Conservation (phyloP, 108 stramenopile species). For the Discostella stelligeroides region DNA sequence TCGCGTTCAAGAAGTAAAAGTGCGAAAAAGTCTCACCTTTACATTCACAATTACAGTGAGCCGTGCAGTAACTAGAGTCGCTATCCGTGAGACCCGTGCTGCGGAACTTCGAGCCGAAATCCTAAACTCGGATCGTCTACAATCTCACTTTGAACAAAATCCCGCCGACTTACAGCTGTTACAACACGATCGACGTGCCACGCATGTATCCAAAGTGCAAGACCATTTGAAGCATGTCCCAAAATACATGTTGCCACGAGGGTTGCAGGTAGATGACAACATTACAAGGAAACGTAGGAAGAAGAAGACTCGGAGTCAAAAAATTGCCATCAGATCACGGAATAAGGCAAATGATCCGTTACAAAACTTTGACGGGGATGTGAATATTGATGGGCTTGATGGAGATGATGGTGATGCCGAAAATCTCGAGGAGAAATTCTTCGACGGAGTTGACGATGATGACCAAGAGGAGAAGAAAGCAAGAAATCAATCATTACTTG, state of each 20-base stretch:
- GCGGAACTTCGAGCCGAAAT: conserved; percentile 94
- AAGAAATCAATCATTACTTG: conserved; percentile 71
- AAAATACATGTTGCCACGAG: conserved; percentile 91
- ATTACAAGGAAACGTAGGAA: conserved; percentile 81
- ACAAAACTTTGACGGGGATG: conserved; percentile 81
- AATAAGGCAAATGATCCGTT: conserved; percentile 90
- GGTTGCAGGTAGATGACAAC: conserved; percentile 85
- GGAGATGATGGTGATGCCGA: conserved; percentile 48
- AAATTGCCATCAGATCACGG: conserved; percentile 33
- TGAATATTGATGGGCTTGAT: conserved; percentile 61
- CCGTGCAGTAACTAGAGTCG: conserved; percentile 85
- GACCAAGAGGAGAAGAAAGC: conserved; percentile 46
- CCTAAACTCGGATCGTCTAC: conserved; percentile 91
- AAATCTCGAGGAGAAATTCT: conserved; percentile 51
- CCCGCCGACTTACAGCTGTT: conserved; percentile 88
- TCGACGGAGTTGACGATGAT: conserved; percentile 57
- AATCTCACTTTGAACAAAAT: conserved; percentile 94
- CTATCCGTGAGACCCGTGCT: conserved; percentile 90
- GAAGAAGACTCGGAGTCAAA: conserved; percentile 59
- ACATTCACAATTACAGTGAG: conserved; percentile 30
- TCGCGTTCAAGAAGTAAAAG: background rate
- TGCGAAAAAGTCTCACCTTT: background rate
- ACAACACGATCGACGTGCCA: conserved; percentile 82
- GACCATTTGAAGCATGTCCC: conserved; percentile 93
- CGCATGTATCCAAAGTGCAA: conserved; percentile 80